Conservation (phyloP, 1,284 basidiomycete species). For the Ceratobasidium sp. region DNA sequence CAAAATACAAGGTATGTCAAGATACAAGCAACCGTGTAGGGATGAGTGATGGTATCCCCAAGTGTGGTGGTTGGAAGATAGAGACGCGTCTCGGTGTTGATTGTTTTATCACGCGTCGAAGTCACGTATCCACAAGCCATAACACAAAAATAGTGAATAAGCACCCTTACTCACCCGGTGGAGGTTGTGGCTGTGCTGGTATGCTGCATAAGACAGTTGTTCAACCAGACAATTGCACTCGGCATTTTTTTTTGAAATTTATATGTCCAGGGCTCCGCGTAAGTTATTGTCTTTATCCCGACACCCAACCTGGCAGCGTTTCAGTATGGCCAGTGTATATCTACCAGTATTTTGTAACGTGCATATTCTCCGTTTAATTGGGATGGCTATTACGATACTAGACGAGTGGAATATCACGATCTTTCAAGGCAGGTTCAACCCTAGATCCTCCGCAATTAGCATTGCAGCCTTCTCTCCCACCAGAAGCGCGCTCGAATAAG, state of each 20-base stretch:
- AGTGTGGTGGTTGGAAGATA: conserved; percentile 37
- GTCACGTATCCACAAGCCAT: background rate
- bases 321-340: no score
- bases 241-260: no score
- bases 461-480: conserved; percentile 32
- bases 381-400: no score
- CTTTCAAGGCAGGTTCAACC: background rate
- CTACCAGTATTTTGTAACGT: no score
- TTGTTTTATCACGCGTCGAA: conserved; percentile 2
- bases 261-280: no score
- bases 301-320: no score
- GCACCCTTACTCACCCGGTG: background rate
- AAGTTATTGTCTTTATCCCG: no score
- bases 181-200: background rate
- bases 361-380: no score
- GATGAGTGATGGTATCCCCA: conserved; percentile 5
- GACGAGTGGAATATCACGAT: no score
- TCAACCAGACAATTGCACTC: no score
- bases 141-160: conserved; percentile 2
- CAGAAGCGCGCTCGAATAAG: conserved; percentile 19
- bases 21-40: conserved; percentile 9
- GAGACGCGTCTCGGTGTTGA: conserved; percentile 32
- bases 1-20: conserved; percentile 26
- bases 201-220: no score
- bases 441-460: background rate